Conservation (phyloP, 495 filamentous ascomycete species). For the Pseudevernia furfuracea region DNA sequence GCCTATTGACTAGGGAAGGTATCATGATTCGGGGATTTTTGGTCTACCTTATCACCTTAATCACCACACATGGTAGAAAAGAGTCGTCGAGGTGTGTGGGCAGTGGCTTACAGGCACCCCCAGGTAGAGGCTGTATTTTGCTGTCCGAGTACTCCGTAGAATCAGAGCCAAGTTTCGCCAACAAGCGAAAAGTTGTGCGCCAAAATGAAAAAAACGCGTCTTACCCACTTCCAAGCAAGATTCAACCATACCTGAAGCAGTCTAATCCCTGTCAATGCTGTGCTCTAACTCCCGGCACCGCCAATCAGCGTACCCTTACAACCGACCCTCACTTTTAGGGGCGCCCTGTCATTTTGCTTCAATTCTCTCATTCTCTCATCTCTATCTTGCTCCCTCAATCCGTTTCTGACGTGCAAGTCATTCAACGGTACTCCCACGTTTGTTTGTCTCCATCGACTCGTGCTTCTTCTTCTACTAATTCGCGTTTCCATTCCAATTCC, state of each 20-base stretch:
- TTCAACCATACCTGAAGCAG: conserved; percentile 12
- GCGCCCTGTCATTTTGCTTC: not conserved
- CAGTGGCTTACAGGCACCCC: not conserved
- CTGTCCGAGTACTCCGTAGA: too few relatives aligned
- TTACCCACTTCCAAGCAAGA: not conserved
- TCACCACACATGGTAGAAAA: too few relatives aligned
- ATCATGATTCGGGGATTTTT: too few relatives aligned
- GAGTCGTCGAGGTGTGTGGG: not conserved
- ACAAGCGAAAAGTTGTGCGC: conserved; percentile 11
- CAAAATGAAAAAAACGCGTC: conserved; percentile 19
- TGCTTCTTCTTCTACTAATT: conserved; percentile 6
- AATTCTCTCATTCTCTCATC: not conserved
- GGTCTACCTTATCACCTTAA: too few relatives aligned
- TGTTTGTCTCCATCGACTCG: not conserved
- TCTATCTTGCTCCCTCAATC: not conserved
- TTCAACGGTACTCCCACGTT: not conserved
- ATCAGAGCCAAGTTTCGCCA: not conserved
- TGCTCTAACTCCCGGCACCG: conserved; percentile 1
- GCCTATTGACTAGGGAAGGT: too few relatives aligned
- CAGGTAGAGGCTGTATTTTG: not conserved
- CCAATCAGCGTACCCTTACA: conserved; percentile 12
- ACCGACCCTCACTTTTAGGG: not conserved
- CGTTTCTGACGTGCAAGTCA: not conserved
- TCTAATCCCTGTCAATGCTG: conserved; percentile 12
- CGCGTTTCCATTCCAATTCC: conserved; percentile 19